Evolutionary conservation across 495 filamentous ascomycete species (phyloP), one percentile per base, ranked within the genome.

Genomic region (Penicillium crystallinum): DNA sequence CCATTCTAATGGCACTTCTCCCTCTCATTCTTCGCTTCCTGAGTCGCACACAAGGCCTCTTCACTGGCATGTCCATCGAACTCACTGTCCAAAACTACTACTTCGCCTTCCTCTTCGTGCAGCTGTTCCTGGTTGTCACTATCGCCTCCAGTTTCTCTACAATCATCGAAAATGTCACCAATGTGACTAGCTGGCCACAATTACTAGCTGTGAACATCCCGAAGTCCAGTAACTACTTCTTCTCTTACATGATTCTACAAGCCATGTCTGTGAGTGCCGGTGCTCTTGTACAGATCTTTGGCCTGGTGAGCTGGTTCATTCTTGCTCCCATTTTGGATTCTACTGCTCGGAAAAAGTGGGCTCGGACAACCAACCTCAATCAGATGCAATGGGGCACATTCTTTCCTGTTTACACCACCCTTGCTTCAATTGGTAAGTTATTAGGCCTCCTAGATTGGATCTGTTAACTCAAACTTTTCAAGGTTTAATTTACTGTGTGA

Each of bases 211-310:
- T 75, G 25, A 92, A 92, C 57, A 77, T 98, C 33, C 93, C 93
- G 34, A 86, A 84, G 68, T 89, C 91, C 2, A 86, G 89, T 54
- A 95, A 97, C 64, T 97, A 96, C 70, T 98, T 97, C 75, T 97
- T 97, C 75, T 90, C 89, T 4, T 98, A 98, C 75, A 90, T 98
- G 84, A 84, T 97, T 65, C 82, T 98, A 17, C 95, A 97, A 63
- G 89, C 91, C 14, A 78, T 98, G 59, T 88, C 88, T 52, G 87
- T 87, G 58, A 95, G 90, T 69, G 91, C 92, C 22, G 91, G 89
- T 61, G 89, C 89, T 11, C 75, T 98, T 11, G 76, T 96, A n/a
- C 95, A 98, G 61, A 82, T 95, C 42, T 79, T 80, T 23, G 81
- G 80, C 25, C 72, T 96, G 14, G 66, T 90, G 40, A 76, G 86